Evolutionary conservation across 441 rosid genomes (phyloP).

Genomic region (Gossypium gossypioides): DNA sequence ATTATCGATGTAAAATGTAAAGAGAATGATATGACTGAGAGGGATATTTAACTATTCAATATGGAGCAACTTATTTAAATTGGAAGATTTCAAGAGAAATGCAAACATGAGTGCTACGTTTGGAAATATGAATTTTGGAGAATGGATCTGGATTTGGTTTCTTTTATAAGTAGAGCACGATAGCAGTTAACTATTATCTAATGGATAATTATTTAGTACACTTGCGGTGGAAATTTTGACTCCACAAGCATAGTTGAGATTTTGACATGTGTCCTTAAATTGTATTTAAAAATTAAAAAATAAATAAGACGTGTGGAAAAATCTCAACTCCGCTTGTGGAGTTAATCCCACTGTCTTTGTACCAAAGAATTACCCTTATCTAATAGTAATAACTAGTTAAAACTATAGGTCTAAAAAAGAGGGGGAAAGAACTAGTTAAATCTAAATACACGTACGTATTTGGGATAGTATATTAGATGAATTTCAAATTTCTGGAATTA

Average conservation of each 20-base stretch:
- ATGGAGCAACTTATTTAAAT: constrained; percentile 5
- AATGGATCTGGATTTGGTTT: background rate
- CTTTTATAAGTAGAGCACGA: background rate
- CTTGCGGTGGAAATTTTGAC: background rate
- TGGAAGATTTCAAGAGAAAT: background rate
- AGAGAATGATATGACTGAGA: background rate
- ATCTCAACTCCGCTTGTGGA: background rate
- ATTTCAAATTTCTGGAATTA: background rate
- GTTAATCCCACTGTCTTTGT: background rate
- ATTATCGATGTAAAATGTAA: background rate
- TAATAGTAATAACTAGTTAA: background rate
- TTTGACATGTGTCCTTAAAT: background rate
- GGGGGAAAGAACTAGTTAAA: background rate
- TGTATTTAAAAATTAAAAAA: background rate
- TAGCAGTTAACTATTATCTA: background rate
- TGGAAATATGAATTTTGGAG: background rate
- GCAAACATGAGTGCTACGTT: constrained; percentile 1
- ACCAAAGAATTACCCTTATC: background rate
- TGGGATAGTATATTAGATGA: background rate
- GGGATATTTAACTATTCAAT: background rate
- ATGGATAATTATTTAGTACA: background rate
- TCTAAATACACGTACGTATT: background rate
- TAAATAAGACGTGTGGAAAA: background rate
- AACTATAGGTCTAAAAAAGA: background rate
- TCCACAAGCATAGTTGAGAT: background rate